Percentiles rank a stretch among this genome's conserved stretches.
These are phyloP conservation scores for Rhizophora mangle DNA, from an alignment of 345 rosid genomes.

Conservation along the genomic window DNA sequence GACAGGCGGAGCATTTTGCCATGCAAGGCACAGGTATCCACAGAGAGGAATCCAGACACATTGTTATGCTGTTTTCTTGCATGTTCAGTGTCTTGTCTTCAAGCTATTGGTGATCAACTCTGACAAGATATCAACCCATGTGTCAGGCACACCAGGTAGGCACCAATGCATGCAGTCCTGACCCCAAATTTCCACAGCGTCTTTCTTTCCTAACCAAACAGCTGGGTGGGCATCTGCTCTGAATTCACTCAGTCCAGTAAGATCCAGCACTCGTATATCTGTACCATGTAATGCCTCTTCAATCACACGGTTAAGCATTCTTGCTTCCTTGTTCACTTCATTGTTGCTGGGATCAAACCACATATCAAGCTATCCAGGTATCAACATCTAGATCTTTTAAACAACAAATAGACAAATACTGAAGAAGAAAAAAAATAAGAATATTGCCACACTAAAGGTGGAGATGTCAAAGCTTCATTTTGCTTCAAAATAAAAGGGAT, in stretches of 20 bases:
- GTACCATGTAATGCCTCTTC: constrained; percentile 39
- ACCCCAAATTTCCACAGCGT: constrained; percentile 83
- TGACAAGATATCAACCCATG: constrained; percentile 83
- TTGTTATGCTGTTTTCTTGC: not conserved
- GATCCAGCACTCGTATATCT: constrained; percentile 57
- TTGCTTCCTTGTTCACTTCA: constrained; percentile 86
- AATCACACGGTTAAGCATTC: constrained; percentile 58
- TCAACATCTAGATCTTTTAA: constrained; percentile 19
- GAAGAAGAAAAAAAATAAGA: too few species aligned
- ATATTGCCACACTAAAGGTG: not conserved
- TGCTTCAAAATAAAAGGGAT: not conserved
- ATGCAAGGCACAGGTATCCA: not conserved
- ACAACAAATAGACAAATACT: not conserved
- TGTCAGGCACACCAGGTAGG: constrained; percentile 90
- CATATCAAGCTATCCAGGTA: constrained; percentile 71
- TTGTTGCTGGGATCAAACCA: constrained; percentile 94
- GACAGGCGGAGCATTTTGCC: constrained; percentile 1
- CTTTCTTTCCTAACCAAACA: constrained; percentile 90
- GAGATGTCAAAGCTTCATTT: not conserved
- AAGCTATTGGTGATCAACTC: constrained; percentile 40
- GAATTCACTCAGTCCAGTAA: constrained; percentile 76
- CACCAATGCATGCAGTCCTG: constrained; percentile 99
- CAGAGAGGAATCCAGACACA: not conserved
- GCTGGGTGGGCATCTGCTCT: constrained; percentile 98
- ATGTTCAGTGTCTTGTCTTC: constrained; percentile 25